Evolutionary conservation across 257 asterid genomes (phyloP), one percentile per base, ranked within the genome.

Genomic region (Echites panduratus): DNA sequence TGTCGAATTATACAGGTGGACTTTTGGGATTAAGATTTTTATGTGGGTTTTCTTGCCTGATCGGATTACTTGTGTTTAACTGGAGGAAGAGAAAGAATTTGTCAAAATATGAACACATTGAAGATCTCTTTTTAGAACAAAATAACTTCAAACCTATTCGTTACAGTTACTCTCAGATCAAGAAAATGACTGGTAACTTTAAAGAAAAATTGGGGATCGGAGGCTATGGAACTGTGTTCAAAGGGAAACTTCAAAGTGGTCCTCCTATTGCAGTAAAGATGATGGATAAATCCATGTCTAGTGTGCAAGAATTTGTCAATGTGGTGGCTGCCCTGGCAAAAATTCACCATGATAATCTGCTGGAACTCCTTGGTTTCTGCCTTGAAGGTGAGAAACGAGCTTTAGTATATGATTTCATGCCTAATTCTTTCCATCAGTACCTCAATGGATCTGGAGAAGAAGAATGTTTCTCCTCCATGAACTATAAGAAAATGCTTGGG

Each of bases 211-310:
- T 85, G 67, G 89, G 91, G 0, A 80, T 71, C 72, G 87, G 92
- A 43, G 77, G 78, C 44, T 80, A 75, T 71, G 92, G 88, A 63
- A 70, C 81, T 9, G 83, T 86, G 20, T 88, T 38, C 67, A 81
- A 72, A 75, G 94, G 89, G 78, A 82, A 78, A 2, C 87, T 88
- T 11, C 77, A 80, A 0, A 85, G 89, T 58, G 89, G 90, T 7
- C 85, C 85, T 49, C 50, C n/a, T 27, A 87, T 70, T 53, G 83
- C 91, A 16, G 82, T 85, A 32, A 82, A 83, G 75, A 80, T 80
- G 84, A 74, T 81, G 80, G 65, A 13, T 9, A 76, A 63, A 26
- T 79, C 83, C 41, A 70, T 78, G 52, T 70, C 75, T 2, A 73
- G 77, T 48, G 85, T 73, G 68, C 61, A 71, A 72, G 89, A 88